Evolutionary conservation across 352 stramenopile genomes (phyloP).

Genomic region (Phytopythium oedochilum): DNA sequence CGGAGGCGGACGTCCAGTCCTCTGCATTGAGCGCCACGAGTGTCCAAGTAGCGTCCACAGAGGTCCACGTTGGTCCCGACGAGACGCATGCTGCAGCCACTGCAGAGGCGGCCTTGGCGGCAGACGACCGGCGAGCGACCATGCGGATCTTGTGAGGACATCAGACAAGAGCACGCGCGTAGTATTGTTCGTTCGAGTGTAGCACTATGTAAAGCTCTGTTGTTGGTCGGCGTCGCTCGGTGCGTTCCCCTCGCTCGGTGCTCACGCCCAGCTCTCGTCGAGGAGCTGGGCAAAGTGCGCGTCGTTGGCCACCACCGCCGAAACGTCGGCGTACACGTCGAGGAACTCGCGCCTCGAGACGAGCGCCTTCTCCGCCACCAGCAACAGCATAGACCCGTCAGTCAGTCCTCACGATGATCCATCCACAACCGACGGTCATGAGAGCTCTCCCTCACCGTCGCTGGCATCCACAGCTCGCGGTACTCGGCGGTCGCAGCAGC

Average conservation of each 20-base stretch:
- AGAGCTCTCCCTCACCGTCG: too few relatives aligned
- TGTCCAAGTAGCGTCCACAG: background rate
- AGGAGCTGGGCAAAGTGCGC: constrained; percentile 62
- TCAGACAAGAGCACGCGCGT: too few relatives aligned
- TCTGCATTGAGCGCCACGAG: background rate
- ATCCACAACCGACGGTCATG: too few relatives aligned
- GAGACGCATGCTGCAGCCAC: too few relatives aligned
- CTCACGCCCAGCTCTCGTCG: constrained; percentile 61
- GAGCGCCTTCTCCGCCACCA: background rate
- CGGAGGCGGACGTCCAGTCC: background rate
- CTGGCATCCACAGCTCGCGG: constrained; percentile 31
- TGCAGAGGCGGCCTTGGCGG: background rate
- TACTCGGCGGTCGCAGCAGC: constrained; percentile 38
- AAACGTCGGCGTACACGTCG: constrained; percentile 72
- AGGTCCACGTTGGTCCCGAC: too few relatives aligned
- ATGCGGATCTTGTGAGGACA: background rate
- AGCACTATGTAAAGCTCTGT: too few relatives aligned
- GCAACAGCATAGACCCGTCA: background rate
- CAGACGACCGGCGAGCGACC: background rate
- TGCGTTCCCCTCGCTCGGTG: too few relatives aligned
- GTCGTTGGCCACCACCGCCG: constrained; percentile 50
- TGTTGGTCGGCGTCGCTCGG: too few relatives aligned
- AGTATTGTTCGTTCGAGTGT: too few relatives aligned
- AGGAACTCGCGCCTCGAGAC: constrained; percentile 38
- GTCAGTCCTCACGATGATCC: background rate